Conservation (phyloP, 1,284 basidiomycete genomes). For the Lentinula novae-zelandiae region DNA sequence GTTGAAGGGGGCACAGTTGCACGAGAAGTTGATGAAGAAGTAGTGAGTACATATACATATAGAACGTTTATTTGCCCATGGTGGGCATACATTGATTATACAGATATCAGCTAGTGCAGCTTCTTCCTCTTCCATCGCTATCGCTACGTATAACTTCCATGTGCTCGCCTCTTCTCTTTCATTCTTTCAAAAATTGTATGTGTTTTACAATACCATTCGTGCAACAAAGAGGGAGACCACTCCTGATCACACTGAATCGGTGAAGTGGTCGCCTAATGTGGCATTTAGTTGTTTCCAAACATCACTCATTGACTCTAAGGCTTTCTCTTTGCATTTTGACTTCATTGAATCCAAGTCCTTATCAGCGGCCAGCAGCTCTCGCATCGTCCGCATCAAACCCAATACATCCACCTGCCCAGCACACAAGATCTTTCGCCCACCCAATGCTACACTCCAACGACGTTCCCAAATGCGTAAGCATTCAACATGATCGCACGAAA, state of each 20-base stretch:
- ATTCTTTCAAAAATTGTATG: not conserved
- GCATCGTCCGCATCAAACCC: slow-evolving; percentile 25
- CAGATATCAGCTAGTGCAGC: not conserved
- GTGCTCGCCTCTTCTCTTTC: not conserved
- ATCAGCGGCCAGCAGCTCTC: slow-evolving; percentile 28
- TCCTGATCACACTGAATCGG: not conserved
- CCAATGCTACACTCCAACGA: slow-evolving; percentile 27
- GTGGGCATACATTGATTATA: not conserved
- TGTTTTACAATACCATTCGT: not conserved
- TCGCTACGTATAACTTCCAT: not conserved
- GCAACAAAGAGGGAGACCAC: not conserved
- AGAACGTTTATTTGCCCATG: not conserved
- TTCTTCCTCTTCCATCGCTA: not conserved
- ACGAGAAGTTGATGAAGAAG: slow-evolving; percentile 62
- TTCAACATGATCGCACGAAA: slow-evolving; percentile 21
- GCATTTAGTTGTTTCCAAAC: not conserved
- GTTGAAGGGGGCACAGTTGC: slow-evolving; percentile 70
- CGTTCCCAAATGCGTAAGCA: slow-evolving; percentile 27
- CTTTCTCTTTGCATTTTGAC: not conserved
- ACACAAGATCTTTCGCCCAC: slow-evolving; percentile 26
- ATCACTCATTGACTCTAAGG: not conserved
- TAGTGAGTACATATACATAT: slow-evolving; percentile 19
- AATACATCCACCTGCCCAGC: slow-evolving; percentile 28
- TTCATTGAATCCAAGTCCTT: slow-evolving; percentile 20
- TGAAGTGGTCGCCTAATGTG: not conserved